phyloP scores from a whole-genome alignment of 495 filamentous ascomycete genomes.

The Trichoderma gamsii region DNA sequence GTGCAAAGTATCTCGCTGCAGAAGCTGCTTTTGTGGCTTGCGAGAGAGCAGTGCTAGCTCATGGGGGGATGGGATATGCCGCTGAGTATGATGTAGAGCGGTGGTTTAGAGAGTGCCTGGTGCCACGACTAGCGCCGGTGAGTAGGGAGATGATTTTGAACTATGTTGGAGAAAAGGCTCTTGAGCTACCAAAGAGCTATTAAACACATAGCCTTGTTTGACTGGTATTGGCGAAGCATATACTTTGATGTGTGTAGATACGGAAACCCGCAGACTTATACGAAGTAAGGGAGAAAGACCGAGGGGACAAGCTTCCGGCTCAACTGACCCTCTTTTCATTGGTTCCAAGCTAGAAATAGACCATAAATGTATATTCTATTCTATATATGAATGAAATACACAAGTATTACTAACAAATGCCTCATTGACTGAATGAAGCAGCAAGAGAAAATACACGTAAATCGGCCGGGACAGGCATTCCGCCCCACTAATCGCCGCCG shows the following conservation, averaged over 20 bases:
- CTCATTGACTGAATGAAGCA: background rate
- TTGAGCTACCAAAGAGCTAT: conserved; percentile 51
- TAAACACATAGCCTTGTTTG: conserved; percentile 16
- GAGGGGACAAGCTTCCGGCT: too few relatives aligned
- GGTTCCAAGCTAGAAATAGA: too few relatives aligned
- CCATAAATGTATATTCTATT: too few relatives aligned
- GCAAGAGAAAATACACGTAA: background rate
- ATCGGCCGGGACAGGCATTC: background rate
- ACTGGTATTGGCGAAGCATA: background rate
- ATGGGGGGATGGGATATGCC: conserved; percentile 75
- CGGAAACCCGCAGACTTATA: too few relatives aligned
- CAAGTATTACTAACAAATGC: too few relatives aligned
- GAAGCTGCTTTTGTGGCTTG: conserved; percentile 73
- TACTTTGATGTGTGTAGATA: background rate
- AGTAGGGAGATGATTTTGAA: conserved; percentile 78
- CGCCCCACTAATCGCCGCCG: background rate
- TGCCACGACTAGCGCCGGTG: conserved; percentile 69
- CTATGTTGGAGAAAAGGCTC: conserved; percentile 67
- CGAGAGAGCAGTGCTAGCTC: conserved; percentile 59
- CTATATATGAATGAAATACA: too few relatives aligned
- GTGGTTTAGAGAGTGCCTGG: conserved; percentile 66
- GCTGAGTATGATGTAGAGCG: conserved; percentile 74
- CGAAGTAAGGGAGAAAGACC: too few relatives aligned
- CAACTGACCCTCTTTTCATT: too few relatives aligned
- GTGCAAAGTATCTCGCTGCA: conserved; percentile 72